phyloP scores from a whole-genome alignment of 2,329 filamentous ascomycete genomes.

The Cladosporium colombiae region DNA sequence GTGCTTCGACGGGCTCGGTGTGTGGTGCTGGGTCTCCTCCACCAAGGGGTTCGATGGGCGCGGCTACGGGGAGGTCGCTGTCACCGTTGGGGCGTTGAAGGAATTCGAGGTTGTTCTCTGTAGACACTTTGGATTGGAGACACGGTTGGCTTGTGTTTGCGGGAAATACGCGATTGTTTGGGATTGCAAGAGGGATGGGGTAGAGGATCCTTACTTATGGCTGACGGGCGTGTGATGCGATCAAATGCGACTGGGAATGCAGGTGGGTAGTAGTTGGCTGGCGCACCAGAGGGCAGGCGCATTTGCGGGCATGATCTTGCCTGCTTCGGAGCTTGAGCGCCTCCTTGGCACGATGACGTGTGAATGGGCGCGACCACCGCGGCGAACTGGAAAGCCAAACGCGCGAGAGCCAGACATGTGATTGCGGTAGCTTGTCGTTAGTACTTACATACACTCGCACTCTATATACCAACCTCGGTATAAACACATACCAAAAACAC shows the following conservation, averaged over 20 bases:
- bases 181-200: conserved; percentile 11
- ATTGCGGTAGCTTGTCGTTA: neutral
- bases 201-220: conserved; percentile 16
- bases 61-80: conserved; percentile 9
- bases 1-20: conserved; percentile 1
- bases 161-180: neutral
- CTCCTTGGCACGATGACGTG: conserved; percentile 16
- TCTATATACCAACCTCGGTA: neutral
- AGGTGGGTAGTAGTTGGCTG: neutral
- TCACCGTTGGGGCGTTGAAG: conserved; percentile 15
- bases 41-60: conserved; percentile 10
- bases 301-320: conserved; percentile 8
- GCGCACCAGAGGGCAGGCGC: neutral
- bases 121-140: conserved; percentile 8
- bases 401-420: conserved; percentile 7
- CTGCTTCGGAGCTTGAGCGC: neutral
- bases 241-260: conserved; percentile 8
- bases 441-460: neutral
- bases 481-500: neutral
- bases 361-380: conserved; percentile 4
- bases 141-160: conserved; percentile 10
- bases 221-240: conserved; percentile 20
- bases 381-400: conserved; percentile 13
- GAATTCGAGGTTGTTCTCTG: conserved; percentile 15
- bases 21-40: conserved; percentile 5